Base-by-base conservation (phyloP, 1,284 basidiomycete genomes). In the Cryptococcus jaspeensis region DNA sequence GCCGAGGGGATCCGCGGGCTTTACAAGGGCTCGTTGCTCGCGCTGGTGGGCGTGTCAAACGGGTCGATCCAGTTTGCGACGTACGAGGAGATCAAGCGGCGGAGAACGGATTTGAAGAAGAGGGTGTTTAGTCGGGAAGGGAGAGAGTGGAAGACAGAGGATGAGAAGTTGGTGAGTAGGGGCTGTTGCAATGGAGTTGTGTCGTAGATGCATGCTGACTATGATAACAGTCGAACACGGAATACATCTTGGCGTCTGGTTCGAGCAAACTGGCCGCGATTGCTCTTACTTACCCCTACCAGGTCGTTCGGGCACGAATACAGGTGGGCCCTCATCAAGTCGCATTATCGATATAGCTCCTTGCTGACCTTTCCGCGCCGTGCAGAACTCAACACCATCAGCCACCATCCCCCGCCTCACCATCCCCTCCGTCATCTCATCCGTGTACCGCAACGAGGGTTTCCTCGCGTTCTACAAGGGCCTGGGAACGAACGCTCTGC, bases 61-160 rank as follows among this genome's bases (percentile, higher is more conserved):
- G 95, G 95, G 1, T 92, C 94, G 0, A 84, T 98, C 53, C 95
- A 99, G 73, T 99, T 99, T 74, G 91, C 95, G 81, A 85, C 87
- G 0, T 99, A 99, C 72, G 96, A 99, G 74, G 87, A 97, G 76
- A 87, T 98, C 84, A 99, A 99, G 75, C 81, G 84, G 49, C 89
- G 90, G 84, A 86, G 88, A 13, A 89, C 92, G 65, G 88, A 90
- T 62, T 80, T 84, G 55, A 92, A 90, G 75, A 80, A 82, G 63
- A 82, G 79, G 65, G 80, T 81, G 65, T 84, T 85, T 56, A 81
- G 81, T 57, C 79, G 78, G 48, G 75, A 81, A n/a, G 88, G 89
- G 4, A 80, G 79, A 60, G 75, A 79, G 60, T 89, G 87, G 83
- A 83, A 82, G n/a, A 75, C 83, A 23, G 84, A 86, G 38, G 85